Conservation (phyloP, 2,329 filamentous ascomycete genomes). For the Colletotrichum lindemuthianum region DNA sequence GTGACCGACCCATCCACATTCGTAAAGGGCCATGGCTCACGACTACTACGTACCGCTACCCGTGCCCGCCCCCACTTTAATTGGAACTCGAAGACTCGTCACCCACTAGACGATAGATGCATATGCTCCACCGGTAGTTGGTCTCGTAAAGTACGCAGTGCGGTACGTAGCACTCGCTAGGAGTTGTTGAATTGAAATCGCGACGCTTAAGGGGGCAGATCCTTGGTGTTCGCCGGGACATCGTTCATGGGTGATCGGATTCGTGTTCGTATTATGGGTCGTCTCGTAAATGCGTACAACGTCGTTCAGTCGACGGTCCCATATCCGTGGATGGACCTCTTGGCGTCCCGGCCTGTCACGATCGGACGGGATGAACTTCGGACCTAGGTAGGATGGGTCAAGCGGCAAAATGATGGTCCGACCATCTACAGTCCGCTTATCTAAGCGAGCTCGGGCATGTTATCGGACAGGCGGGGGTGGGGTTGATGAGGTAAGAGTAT, state of each 20-base stretch:
- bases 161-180: conserved; percentile 7
- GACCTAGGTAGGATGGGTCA: not conserved
- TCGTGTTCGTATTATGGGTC: conserved; percentile 27
- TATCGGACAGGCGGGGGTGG: too few relatives aligned
- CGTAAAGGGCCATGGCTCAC: not conserved
- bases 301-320: not conserved
- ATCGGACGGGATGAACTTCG: conserved; percentile 8
- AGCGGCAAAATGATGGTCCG: too few relatives aligned
- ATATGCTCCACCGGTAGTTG: not conserved
- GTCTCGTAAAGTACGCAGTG: not conserved
- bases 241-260: conserved; percentile 24
- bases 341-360: too few relatives aligned
- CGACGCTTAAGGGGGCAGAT: conserved; percentile 18
- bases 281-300: conserved; percentile 5
- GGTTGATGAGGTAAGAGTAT: too few relatives aligned
- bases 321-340: too few relatives aligned
- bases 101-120: not conserved
- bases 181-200: not conserved
- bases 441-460: too few relatives aligned
- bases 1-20: not conserved
- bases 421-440: too few relatives aligned
- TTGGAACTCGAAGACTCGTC: too few relatives aligned
- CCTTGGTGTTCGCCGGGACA: conserved; percentile 18
- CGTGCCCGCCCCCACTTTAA: too few relatives aligned
- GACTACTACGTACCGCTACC: too few relatives aligned